Evolutionary conservation across 805 yeast genomes (phyloP), one percentile per base, ranked within the genome.

Genomic region (Yueomyces sinensis): DNA sequence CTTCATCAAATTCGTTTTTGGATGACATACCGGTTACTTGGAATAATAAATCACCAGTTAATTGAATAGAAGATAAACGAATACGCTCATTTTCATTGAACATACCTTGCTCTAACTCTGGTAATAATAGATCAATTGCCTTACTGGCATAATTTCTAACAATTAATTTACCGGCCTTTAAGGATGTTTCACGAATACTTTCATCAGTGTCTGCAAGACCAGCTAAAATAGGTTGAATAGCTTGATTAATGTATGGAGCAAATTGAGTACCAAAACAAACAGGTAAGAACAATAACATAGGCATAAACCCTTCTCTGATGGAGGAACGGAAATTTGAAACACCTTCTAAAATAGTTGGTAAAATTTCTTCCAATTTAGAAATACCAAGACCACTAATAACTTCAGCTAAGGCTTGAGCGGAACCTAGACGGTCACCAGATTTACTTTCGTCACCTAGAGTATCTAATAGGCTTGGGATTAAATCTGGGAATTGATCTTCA

Each of bases 341-440:
- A 49, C 78, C 78, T 5, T 72, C 60, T 47, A 91, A 66, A 41
- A 91, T 79, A 1, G 66, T 58, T 27, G 99, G 98, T 39, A 91
- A 62, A 50, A 87, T 59, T 50, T 86, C 96, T 45, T 91, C 98
- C 52, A 91, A 68, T 49, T 86, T 86, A 42, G 74, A 59, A 32
- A 84, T 59, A 46, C 99, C 98, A 35, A 91, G 69, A 43, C 98
- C 98, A 48, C 83, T 77, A 36, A 86, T 72, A 41, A 91, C 94
- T 60, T 91, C 99, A 14, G 95, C 74, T 37, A 91, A 69, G 2
- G 95, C 97, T 63, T 91, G 98, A 0, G 97, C 98, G 34, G 95
- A 81, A 38, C 99, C 99, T 39, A 91, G 70, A 44, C 95, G 74
- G 53, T 91, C 97, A 40, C 96, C 96, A 7, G 84, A 71, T 49